Percentiles rank a stretch among this genome's conserved stretches.
phyloP scores from a whole-genome alignment of 495 filamentous ascomycete species.

The Neurospora sp. region DNA sequence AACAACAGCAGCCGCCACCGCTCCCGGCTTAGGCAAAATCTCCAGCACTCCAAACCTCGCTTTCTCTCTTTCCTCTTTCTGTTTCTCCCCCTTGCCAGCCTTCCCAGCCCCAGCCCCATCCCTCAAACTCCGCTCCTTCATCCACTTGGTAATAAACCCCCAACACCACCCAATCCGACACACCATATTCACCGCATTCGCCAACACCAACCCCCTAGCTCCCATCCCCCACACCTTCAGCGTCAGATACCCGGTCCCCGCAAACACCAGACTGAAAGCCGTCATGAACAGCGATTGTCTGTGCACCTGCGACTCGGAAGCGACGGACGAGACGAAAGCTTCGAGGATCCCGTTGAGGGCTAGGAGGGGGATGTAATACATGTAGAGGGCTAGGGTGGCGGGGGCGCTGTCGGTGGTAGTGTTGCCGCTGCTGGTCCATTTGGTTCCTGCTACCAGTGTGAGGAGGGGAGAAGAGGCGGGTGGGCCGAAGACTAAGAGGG shows the following conservation, averaged over 20 bases:
- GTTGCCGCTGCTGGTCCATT: too few relatives aligned
- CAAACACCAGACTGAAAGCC: slow-evolving; percentile 64
- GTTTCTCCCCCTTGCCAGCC: neutral
- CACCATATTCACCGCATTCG: slow-evolving; percentile 78
- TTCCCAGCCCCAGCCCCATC: neutral
- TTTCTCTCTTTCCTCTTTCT: neutral
- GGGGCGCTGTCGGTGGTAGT: slow-evolving; percentile 18
- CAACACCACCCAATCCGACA: slow-evolving; percentile 74
- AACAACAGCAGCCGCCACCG: slow-evolving; percentile 14
- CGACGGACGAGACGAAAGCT: slow-evolving; percentile 82
- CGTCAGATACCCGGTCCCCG: slow-evolving; percentile 56
- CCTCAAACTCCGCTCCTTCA: slow-evolving; percentile 26
- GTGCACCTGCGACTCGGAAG: slow-evolving; percentile 57
- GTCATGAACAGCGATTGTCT: slow-evolving; percentile 75
- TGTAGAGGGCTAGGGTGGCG: slow-evolving; percentile 62
- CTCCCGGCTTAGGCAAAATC: slow-evolving; percentile 18
- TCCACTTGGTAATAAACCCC: slow-evolving; percentile 56
- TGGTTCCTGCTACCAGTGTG: neutral
- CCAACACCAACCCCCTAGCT: slow-evolving; percentile 68
- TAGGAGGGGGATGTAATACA: slow-evolving; percentile 84
- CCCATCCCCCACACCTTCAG: slow-evolving; percentile 55
- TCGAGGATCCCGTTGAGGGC: slow-evolving; percentile 88
- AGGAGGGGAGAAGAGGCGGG: slow-evolving; percentile 61
- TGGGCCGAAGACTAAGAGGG: slow-evolving; percentile 59
- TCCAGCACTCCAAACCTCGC: slow-evolving; percentile 16